phyloP scores from a whole-genome alignment of 208 protist genomes.

The Crithidia sp. region DNA sequence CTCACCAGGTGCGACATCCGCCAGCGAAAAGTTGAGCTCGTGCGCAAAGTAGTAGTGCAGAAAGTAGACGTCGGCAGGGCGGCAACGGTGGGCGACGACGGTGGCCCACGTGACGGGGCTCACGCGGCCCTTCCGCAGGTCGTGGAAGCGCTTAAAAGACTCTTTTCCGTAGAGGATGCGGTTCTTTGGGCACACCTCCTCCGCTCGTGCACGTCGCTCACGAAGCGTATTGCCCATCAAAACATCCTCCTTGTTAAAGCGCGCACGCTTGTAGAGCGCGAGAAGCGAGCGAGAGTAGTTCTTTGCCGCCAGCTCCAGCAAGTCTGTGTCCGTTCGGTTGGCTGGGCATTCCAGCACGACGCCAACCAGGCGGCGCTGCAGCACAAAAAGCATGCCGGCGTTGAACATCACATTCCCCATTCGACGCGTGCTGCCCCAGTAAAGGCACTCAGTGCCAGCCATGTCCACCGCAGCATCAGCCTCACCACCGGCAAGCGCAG shows the following conservation, averaged over 20 bases:
- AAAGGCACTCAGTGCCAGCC: slow-evolving; percentile 8
- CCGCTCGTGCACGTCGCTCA: background rate
- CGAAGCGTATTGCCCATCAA: background rate
- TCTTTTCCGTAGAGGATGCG: slow-evolving; percentile 7
- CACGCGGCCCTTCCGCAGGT: slow-evolving; percentile 3
- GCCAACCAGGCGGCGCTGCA: slow-evolving; percentile 12
- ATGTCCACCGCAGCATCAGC: background rate
- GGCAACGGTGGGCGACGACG: slow-evolving; percentile 24
- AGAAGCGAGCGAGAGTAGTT: background rate
- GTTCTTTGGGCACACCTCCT: background rate
- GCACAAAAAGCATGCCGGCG: slow-evolving; percentile 17
- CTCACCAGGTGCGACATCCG: background rate
- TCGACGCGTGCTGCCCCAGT: slow-evolving; percentile 25
- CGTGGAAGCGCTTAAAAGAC: slow-evolving; percentile 10
- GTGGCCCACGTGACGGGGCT: slow-evolving; percentile 18
- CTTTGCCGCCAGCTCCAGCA: background rate
- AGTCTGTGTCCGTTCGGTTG: background rate
- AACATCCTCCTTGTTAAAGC: slow-evolving; percentile 13
- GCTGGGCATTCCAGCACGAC: slow-evolving; percentile 3
- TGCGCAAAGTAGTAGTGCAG: slow-evolving; percentile 22
- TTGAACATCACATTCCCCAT: background rate
- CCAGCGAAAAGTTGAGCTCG: background rate
- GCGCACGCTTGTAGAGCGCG: background rate
- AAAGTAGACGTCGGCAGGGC: slow-evolving; percentile 8
- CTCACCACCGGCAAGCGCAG: background rate